phyloP scores from a whole-genome alignment of 78 protist species.

The Dictyostelium citrinum region DNA sequence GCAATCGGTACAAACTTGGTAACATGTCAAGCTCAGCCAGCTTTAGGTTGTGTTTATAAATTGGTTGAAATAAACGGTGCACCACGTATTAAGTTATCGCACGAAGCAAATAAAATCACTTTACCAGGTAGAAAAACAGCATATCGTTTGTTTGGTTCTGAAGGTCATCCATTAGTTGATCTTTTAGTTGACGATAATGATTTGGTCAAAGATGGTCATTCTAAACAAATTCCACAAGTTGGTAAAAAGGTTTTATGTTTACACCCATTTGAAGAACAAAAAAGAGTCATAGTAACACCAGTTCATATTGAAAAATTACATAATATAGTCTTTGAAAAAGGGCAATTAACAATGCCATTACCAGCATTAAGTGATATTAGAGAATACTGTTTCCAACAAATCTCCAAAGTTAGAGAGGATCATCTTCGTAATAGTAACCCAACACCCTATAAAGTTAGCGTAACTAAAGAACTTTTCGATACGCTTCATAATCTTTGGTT shows the following conservation, averaged over 20 bases:
- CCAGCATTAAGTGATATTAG: slow-evolving; percentile 63
- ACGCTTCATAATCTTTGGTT: slow-evolving; percentile 82
- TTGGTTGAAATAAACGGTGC: slow-evolving; percentile 86
- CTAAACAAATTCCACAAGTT: slow-evolving; percentile 54
- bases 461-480: slow-evolving; percentile 66
- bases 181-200: slow-evolving; percentile 22
- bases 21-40: slow-evolving; percentile 93
- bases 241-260: slow-evolving; percentile 82
- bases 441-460: slow-evolving; percentile 86
- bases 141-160: slow-evolving; percentile 78
- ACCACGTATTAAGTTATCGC: slow-evolving; percentile 91
- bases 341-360: slow-evolving; percentile 8
- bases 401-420: slow-evolving; percentile 77
- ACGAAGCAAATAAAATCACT: slow-evolving; percentile 83
- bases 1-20: slow-evolving; percentile 97
- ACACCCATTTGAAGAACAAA: slow-evolving; percentile 86
- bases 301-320: slow-evolving; percentile 61
- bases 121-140: slow-evolving; percentile 88
- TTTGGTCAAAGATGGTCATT: not conserved
- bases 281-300: slow-evolving; percentile 79
- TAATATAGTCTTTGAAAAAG: slow-evolving; percentile 66
- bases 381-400: slow-evolving; percentile 58
- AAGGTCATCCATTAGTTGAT: slow-evolving; percentile 84
- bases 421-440: slow-evolving; percentile 82
- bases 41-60: slow-evolving; percentile 97